A percentile compares a stretch with the other conserved stretches of the same genome.
Evolutionary conservation across 495 filamentous ascomycete genomes (phyloP).

Genomic region (Lophiostoma macrostomum): DNA sequence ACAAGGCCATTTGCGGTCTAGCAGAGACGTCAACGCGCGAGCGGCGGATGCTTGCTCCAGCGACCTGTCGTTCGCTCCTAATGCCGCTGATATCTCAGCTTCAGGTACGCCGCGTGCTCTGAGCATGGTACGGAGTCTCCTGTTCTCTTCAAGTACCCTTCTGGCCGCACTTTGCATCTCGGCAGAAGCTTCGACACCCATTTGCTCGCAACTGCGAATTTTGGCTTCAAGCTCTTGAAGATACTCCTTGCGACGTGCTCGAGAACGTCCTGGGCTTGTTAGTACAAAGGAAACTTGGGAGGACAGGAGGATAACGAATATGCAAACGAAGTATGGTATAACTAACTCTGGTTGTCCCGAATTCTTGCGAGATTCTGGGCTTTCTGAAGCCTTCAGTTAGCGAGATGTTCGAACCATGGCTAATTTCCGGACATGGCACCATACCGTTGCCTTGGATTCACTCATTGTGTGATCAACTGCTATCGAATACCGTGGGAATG

Average conservation of each 20-base stretch:
- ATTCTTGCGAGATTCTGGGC: constrained; percentile 51
- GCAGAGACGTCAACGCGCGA: constrained; percentile 27
- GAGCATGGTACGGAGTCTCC: constrained; percentile 51
- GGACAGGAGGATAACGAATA: not conserved
- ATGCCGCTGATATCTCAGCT: constrained; percentile 42
- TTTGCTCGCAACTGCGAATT: constrained; percentile 56
- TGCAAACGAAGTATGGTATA: not conserved
- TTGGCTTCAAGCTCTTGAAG: constrained; percentile 65
- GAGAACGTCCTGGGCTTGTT: constrained; percentile 49
- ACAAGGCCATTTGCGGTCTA: constrained; percentile 30
- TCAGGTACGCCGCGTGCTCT: constrained; percentile 45
- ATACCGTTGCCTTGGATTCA: constrained; percentile 21
- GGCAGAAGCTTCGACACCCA: constrained; percentile 55
- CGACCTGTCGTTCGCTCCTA: constrained; percentile 12
- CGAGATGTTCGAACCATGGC: no score
- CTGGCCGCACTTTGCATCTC: constrained; percentile 65
- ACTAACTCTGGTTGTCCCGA: constrained; percentile 71
- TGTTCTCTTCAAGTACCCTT: constrained; percentile 63
- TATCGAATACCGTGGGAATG: no score
- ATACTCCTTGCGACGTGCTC: constrained; percentile 74
- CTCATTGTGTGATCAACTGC: constrained; percentile 19
- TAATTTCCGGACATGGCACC: not conserved
- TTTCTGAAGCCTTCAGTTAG: constrained; percentile 33
- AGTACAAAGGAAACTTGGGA: not conserved
- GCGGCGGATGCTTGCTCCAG: constrained; percentile 26